phyloP scores from a whole-genome alignment of 768 basidiomycete genomes.

The Calocybe gangraenosa region DNA sequence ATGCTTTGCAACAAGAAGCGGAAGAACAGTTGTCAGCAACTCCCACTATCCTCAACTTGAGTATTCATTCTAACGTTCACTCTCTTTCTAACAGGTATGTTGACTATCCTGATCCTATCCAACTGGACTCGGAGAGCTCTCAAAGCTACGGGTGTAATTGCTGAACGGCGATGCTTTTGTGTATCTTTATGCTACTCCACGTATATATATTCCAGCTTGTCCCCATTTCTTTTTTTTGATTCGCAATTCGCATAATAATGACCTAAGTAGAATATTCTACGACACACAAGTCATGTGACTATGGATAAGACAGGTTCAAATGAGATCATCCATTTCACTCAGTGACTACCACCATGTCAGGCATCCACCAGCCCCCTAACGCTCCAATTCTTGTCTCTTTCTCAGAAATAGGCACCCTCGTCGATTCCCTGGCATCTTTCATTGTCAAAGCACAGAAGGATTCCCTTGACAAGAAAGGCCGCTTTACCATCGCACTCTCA shows the following conservation, averaged over 20 bases:
- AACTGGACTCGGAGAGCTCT: slow-evolving; percentile 88
- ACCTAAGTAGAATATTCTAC: not conserved
- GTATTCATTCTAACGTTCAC: slow-evolving; percentile 11
- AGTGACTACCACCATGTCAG: slow-evolving; percentile 23
- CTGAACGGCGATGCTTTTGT: slow-evolving; percentile 28
- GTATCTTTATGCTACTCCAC: not conserved
- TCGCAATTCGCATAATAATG: not conserved
- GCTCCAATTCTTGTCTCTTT: slow-evolving; percentile 76
- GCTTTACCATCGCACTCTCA: slow-evolving; percentile 90
- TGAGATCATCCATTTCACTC: not conserved
- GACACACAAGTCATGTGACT: slow-evolving; percentile 8
- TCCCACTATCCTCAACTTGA: slow-evolving; percentile 7
- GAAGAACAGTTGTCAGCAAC: slow-evolving; percentile 85
- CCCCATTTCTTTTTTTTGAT: slow-evolving; percentile 6
- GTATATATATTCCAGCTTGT: slow-evolving; percentile 12
- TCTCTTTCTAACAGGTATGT: slow-evolving; percentile 62
- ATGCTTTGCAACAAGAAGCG: slow-evolving; percentile 94
- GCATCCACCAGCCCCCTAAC: slow-evolving; percentile 51
- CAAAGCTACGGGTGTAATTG: slow-evolving; percentile 94
- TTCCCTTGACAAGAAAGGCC: slow-evolving; percentile 81
- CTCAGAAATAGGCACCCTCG: slow-evolving; percentile 47
- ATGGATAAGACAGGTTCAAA: slow-evolving; percentile 6
- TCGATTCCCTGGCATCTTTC: slow-evolving; percentile 70
- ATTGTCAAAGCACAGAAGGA: slow-evolving; percentile 86
- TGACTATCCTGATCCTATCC: slow-evolving; percentile 98